Conservation (phyloP, 2,329 filamentous ascomycete species). For the Chrysoporthe deuterocubensis region DNA sequence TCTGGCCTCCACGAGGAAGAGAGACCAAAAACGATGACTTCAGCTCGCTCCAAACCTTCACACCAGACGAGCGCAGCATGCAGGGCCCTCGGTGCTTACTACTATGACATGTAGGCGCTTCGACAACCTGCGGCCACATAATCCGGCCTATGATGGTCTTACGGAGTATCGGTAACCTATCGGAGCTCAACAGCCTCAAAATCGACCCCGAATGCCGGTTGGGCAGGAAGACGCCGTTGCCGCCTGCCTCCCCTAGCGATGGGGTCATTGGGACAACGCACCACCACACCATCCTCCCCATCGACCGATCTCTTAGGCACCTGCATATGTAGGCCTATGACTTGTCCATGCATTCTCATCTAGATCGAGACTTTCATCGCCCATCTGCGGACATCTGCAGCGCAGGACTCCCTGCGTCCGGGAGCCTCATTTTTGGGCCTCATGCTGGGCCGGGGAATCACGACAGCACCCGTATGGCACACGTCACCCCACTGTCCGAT, state of each 20-base stretch:
- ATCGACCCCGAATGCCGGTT: slow-evolving; percentile 45
- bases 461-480: not conserved
- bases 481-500: slow-evolving; percentile 7
- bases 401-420: slow-evolving; percentile 24
- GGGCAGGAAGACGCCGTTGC: slow-evolving; percentile 53
- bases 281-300: slow-evolving; percentile 29
- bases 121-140: slow-evolving; percentile 22
- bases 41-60: not conserved
- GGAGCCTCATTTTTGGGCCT: slow-evolving; percentile 23
- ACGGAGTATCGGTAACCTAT: slow-evolving; percentile 36
- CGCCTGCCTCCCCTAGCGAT: slow-evolving; percentile 44
- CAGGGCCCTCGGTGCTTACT: slow-evolving; percentile 17
- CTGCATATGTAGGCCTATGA: slow-evolving; percentile 36
- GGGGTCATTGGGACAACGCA: slow-evolving; percentile 54
- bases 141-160: slow-evolving; percentile 22
- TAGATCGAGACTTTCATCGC: slow-evolving; percentile 35
- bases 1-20: not conserved
- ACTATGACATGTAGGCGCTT: slow-evolving; percentile 1
- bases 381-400: slow-evolving; percentile 27
- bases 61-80: not conserved
- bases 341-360: slow-evolving; percentile 14
- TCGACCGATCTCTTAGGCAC: slow-evolving; percentile 35
- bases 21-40: not conserved
- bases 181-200: slow-evolving; percentile 42
- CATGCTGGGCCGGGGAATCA: not conserved